These are phyloP conservation scores for Leishmania lainsoni DNA, from an alignment of 208 protist species.

Conservation along the genomic window DNA sequence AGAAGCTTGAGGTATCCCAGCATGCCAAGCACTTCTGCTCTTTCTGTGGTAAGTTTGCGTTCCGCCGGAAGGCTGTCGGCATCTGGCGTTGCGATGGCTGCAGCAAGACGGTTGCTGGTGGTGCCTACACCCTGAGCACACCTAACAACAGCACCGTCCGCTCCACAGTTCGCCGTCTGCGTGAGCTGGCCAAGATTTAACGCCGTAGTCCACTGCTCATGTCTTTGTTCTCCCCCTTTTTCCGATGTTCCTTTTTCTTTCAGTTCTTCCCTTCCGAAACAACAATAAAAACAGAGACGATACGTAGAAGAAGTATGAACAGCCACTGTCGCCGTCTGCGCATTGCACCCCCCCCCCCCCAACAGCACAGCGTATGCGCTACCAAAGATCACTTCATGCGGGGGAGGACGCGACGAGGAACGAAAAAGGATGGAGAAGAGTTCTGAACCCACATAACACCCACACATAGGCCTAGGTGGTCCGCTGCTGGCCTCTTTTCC, in stretches of 20 bases:
- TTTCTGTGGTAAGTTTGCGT: constrained; percentile 98
- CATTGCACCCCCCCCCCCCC: not conserved
- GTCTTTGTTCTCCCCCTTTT: not conserved
- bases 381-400: not conserved
- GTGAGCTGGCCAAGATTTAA: constrained; percentile 93
- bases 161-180: constrained; percentile 98
- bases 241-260: not conserved
- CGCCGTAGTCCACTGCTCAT: not conserved
- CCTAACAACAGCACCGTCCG: constrained; percentile 97
- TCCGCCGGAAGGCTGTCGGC: constrained; percentile 97
- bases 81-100: constrained; percentile 99
- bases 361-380: not conserved
- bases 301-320: not conserved
- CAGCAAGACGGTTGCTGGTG: constrained; percentile 97
- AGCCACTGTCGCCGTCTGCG: not conserved
- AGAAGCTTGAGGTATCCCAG: constrained; percentile 99
- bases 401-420: not conserved
- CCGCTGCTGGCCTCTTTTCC: not conserved
- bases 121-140: constrained; percentile 96
- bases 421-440: not conserved
- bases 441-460: not conserved
- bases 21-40: constrained; percentile 98
- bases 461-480: not conserved
- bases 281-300: not conserved
- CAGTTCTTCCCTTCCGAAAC: not conserved